Evolutionary conservation across 352 stramenopile genomes (phyloP), one percentile per base, ranked within the genome.

Genomic region (Globisporangium cylindrosporum): DNA sequence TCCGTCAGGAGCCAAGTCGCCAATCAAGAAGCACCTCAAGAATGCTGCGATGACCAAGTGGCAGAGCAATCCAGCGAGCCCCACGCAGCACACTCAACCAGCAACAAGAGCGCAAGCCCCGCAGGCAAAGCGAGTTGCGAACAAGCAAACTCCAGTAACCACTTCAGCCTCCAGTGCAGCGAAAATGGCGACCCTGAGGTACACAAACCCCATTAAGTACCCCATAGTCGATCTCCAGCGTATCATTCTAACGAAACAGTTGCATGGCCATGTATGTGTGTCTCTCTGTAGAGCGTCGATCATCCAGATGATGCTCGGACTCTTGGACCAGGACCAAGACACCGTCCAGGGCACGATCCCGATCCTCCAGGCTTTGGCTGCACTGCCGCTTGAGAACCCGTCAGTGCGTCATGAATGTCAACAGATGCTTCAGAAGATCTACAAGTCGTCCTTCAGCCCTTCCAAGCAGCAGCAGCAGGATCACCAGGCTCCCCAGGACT

Each of bases 311-410:
- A 80, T 92, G 48, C 66, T 92, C 27, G 64, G 66, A 0, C 73
- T 93, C 14, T 65, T 92, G 25, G 80, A 91, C 49, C 80, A 84
- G n/a, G 76, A 83, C n/a, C 69, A 89, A 41, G 68, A 66, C 14
- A 73, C 74, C 14, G 62, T 92, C 8, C 54, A 80, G 66, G 74
- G 77, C 36, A 71, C 79, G n/a, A 72, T 88, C 15, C 68, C 78
- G n/a, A 66, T 91, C 14, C 74, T 93, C 24, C 73, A 89, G 54
- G 59, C 64, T 9, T 68, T 88, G 4, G 69, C 75, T 18, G 27
- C 67, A 18, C 66, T 92, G 32, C 78, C 80, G 3, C 75, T 92
- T 18, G 67, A 81, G 5, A 68, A 82, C 14, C 70, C 69, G 27
- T 70, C 49, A 29, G 75, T 85, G 27, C 79, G 81, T 2, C 68